Conservation (phyloP, 2,329 filamentous ascomycete species). For the Monosporascus sp. region DNA sequence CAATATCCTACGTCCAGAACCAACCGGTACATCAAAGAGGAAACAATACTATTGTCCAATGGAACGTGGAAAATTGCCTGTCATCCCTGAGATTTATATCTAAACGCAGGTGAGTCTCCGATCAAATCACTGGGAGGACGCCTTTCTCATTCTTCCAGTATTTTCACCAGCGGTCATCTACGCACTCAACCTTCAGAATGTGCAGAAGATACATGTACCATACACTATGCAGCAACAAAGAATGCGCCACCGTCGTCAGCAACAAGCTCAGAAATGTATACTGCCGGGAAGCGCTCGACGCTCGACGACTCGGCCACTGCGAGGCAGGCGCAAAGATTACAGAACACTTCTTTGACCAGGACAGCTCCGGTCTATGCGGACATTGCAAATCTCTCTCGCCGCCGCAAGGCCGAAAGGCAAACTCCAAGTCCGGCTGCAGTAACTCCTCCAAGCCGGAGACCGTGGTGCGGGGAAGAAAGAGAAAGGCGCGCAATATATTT, state of each 20-base stretch:
- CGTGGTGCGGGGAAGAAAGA: background rate
- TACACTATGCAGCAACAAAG: background rate
- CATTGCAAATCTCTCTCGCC: background rate
- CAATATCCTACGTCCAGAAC: too few species aligned
- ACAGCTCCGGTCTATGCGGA: background rate
- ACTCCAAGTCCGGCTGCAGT: background rate
- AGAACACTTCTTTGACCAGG: background rate
- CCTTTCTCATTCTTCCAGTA: background rate
- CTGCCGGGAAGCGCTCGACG: conserved; percentile 3
- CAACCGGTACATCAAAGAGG: too few species aligned
- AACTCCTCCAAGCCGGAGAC: background rate
- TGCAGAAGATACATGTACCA: conserved; percentile 6
- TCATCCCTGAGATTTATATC: too few species aligned
- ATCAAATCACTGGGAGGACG: too few species aligned
- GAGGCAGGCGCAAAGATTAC: background rate
- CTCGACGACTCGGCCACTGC: conserved; percentile 6
- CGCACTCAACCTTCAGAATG: background rate
- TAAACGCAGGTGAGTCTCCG: too few species aligned
- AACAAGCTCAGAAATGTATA: conserved; percentile 4
- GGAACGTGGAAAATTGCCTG: too few species aligned
- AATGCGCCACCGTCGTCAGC: conserved; percentile 1
- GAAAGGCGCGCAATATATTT: background rate
- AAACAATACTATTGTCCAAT: too few species aligned
- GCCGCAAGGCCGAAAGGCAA: background rate
- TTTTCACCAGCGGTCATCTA: background rate